These are phyloP conservation scores for Tricharina praecox DNA, from an alignment of 495 filamentous ascomycete species.

Conservation along the genomic window DNA sequence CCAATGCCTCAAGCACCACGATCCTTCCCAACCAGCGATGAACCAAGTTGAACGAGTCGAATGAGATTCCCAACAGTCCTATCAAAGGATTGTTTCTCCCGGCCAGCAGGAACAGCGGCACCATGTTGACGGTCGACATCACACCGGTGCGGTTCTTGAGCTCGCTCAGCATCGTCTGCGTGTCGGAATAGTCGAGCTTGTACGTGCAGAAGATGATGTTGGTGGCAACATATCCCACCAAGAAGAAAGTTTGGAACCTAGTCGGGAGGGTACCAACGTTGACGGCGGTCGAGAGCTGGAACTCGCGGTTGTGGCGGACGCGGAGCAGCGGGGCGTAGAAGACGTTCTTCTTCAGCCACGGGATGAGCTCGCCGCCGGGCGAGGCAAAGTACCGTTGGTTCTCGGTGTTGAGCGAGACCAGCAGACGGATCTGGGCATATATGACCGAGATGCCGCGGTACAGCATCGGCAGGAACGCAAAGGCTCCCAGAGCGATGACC, in stretches of 20 bases:
- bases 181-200: slow-evolving; percentile 45
- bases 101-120: slow-evolving; percentile 77
- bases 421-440: slow-evolving; percentile 53
- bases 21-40: slow-evolving; percentile 93
- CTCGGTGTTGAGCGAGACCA: slow-evolving; percentile 52
- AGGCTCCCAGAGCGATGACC: slow-evolving; percentile 30
- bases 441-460: slow-evolving; percentile 43
- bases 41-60: slow-evolving; percentile 89
- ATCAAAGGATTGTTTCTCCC: slow-evolving; percentile 92
- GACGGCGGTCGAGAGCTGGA: slow-evolving; percentile 70
- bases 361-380: slow-evolving; percentile 35
- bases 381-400: slow-evolving; percentile 40
- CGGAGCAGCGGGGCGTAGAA: slow-evolving; percentile 65
- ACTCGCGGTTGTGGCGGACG: slow-evolving; percentile 74
- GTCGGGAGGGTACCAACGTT: slow-evolving; percentile 81
- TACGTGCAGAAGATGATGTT: slow-evolving; percentile 67
- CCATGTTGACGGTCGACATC: slow-evolving; percentile 71
- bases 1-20: slow-evolving; percentile 55
- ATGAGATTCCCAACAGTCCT: slow-evolving; percentile 61
- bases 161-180: slow-evolving; percentile 40
- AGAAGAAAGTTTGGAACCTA: slow-evolving; percentile 61
- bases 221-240: slow-evolving; percentile 51
- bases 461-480: slow-evolving; percentile 38
- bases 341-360: slow-evolving; percentile 60
- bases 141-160: slow-evolving; percentile 73